Conservation (phyloP, 108 stramenopile species). For the Skeletonema menzelii region DNA sequence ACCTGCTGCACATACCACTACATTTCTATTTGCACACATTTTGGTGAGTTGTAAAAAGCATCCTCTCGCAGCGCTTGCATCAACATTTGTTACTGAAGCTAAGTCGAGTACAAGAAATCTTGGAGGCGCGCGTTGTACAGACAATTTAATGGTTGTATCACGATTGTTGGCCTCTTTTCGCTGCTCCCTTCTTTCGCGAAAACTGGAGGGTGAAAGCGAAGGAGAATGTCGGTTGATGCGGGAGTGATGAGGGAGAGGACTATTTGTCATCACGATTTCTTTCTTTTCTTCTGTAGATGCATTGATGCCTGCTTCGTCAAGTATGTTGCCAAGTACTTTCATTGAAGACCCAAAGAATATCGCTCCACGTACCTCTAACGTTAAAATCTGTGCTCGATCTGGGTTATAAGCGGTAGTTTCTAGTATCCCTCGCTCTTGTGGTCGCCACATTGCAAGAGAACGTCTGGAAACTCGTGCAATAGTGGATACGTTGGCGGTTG, state of each 20-base stretch:
- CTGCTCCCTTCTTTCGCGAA: conserved; percentile 3
- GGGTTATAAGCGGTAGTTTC: conserved; percentile 65
- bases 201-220: conserved; percentile 16
- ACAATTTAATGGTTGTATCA: neutral
- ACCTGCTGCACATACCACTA: conserved; percentile 77
- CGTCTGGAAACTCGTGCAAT: conserved; percentile 60
- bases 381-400: conserved; percentile 60
- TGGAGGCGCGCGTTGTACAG: conserved; percentile 37
- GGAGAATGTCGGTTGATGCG: conserved; percentile 21
- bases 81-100: conserved; percentile 67
- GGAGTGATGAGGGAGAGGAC: conserved; percentile 37
- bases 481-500: conserved; percentile 61
- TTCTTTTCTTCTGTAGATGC: conserved; percentile 37
- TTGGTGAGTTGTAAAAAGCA: conserved; percentile 86
- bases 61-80: conserved; percentile 82
- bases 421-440: conserved; percentile 63
- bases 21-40: conserved; percentile 59
- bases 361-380: conserved; percentile 70
- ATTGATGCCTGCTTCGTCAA: conserved; percentile 57
- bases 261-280: conserved; percentile 41
- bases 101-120: conserved; percentile 77
- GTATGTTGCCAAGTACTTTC: conserved; percentile 56
- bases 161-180: conserved; percentile 9
- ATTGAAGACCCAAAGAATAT: conserved; percentile 84
- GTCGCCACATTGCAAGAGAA: conserved; percentile 76